These are phyloP conservation scores for Saccharum spontaneum DNA, from an alignment of 176 grass and related monocot species.

Conservation along the genomic window DNA sequence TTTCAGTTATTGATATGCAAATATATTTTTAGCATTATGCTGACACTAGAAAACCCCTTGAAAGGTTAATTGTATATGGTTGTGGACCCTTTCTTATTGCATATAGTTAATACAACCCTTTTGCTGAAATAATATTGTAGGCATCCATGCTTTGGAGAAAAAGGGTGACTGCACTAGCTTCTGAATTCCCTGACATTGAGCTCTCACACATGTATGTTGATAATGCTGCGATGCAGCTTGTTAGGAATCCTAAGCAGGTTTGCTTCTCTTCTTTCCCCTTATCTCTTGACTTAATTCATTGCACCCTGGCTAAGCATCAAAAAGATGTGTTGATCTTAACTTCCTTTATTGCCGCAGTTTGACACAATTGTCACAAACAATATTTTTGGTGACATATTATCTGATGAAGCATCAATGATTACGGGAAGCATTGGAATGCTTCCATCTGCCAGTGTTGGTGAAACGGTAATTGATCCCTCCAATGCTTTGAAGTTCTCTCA, in stretches of 20 bases:
- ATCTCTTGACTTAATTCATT: not conserved
- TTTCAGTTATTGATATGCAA: not conserved
- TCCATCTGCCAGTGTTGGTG: slow-evolving; percentile 86
- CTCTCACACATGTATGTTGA: slow-evolving; percentile 98
- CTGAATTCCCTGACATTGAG: slow-evolving; percentile 72
- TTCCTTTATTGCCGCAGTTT: slow-evolving; percentile 56
- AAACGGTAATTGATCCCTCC: slow-evolving; percentile 54
- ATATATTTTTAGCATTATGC: not conserved
- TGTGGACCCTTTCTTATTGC: not conserved
- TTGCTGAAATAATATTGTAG: slow-evolving; percentile 36
- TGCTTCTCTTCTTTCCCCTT: slow-evolving; percentile 7
- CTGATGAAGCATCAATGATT: slow-evolving; percentile 98
- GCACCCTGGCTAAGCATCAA: not conserved
- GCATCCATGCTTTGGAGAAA: slow-evolving; percentile 97
- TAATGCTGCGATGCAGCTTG: slow-evolving; percentile 96
- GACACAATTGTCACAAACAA: slow-evolving; percentile 97
- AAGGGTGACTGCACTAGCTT: slow-evolving; percentile 63
- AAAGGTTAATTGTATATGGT: not conserved
- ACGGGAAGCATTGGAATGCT: slow-evolving; percentile 99
- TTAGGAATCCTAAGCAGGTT: slow-evolving; percentile 96
- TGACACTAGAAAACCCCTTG: not conserved
- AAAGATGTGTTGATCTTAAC: slow-evolving; percentile 33
- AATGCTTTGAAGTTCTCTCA: not conserved
- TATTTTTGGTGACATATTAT: slow-evolving; percentile 97
- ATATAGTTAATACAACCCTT: not conserved